Base-by-base conservation (phyloP, 2,329 filamentous ascomycete species). In the Beauveria sp. region DNA sequence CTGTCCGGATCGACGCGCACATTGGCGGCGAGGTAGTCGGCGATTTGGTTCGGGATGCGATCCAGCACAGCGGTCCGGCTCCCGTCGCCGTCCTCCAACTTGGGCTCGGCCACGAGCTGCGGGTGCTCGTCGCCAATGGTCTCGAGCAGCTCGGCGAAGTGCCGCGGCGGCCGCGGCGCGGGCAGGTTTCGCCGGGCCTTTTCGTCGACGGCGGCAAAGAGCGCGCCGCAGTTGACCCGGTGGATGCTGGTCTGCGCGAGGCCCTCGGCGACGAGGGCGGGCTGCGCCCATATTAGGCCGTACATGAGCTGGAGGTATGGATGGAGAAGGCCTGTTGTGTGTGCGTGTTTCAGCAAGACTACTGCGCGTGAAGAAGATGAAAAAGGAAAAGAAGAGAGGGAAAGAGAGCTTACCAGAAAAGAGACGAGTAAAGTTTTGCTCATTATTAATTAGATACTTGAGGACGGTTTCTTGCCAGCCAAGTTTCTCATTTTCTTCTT, bases 291-390 rank as follows among this genome's bases (percentile, higher is more conserved):
- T 70, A 96, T 91, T 40, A 96, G 71, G 5, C 89, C 92, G 70
- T 91, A 96, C 54, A 91, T 89, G 22, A 96, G 81, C 70, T 96
- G 91, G 64, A 96, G 93, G 18, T 95, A 75, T 2, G 91, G 91
- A 69, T 96, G 91, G 2, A 92, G 67, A 64, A 93, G 81, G 0
- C 89, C 86, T 82, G 66, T n/a, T 42, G 18, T 43, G 40, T 43
- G n/a, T 43, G 1, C 0, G 43, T 51, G 26, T 18, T 6, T 26
- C 22, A 67, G 58, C 3, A 67, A 22, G 47, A 45, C 20, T 40
- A 1, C 10, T 47, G 5, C 14, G 5, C 5, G 45, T 14, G 22
- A 26, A 47, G 45, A 14, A 46, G 34, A 38, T 14, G n/a, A 24
- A 46, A 16, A 26, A 2, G 14, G 2, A 5, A 50, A 14, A n/a